Evolutionary conservation across 2,329 filamentous ascomycete species (phyloP), one percentile per base, ranked within the genome.

Genomic region (Eurotiales sp.): DNA sequence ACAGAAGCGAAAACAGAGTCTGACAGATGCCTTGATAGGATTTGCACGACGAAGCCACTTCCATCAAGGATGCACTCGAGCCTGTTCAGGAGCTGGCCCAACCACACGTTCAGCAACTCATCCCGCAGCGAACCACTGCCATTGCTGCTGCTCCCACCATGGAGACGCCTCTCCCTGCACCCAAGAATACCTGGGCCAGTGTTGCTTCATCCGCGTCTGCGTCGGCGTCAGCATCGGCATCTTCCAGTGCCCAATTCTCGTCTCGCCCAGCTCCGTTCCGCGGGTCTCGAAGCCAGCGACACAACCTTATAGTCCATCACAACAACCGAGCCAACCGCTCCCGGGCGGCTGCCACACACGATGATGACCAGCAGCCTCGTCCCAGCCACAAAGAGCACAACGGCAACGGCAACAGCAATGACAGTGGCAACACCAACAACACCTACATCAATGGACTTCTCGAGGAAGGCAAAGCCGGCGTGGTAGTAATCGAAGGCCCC

Each of bases 391-490:
- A n/a, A n/a, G n/a, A n/a, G n/a, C n/a, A n/a, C n/a, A n/a, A n/a
- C n/a, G n/a, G n/a, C n/a, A n/a, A n/a, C n/a, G n/a, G n/a, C n/a
- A n/a, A n/a, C n/a, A n/a, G n/a, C n/a, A n/a, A n/a, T n/a, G n/a
- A n/a, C n/a, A n/a, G n/a, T n/a, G n/a, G n/a, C n/a, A n/a, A n/a
- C n/a, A n/a, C n/a, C n/a, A n/a, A n/a, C n/a, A n/a, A n/a, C n/a
- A n/a, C n/a, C n/a, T n/a, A 47, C 21, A 11, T 23, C 12, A 21
- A 55, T 56, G 27, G 55, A 52, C n/a, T 37, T 48, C 57, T 47
- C 22, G 59, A 64, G 41, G 46, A 56, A 15, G 58, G 60, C 19
- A 68, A 64, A 44, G 65, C 64, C 8, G 65, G 61, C 7, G 50
- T 65, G 11, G 51, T 70, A 29, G 57, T 58, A 37, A 43, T 65